Conservation (phyloP, 2,329 filamentous ascomycete species). For the Cadophora luteo-olivacea region DNA sequence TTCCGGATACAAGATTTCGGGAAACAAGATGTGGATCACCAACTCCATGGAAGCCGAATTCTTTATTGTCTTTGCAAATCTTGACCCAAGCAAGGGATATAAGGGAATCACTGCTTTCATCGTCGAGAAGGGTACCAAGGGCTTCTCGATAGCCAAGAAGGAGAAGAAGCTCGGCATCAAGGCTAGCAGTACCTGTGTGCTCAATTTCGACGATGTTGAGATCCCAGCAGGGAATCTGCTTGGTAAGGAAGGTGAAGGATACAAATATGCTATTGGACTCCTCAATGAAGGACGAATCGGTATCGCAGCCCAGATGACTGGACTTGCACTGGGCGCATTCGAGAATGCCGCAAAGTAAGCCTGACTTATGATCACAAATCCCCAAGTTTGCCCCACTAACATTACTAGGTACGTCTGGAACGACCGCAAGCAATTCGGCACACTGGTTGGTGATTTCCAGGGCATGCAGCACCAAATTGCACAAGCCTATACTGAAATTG, state of each 20-base stretch:
- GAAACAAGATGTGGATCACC: conserved; percentile 99
- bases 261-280: conserved; percentile 95
- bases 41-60: conserved; percentile 93
- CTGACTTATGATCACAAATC: conserved; percentile 7
- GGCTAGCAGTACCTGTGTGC: conserved; percentile 93
- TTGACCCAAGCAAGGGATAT: conserved; percentile 91
- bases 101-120: conserved; percentile 97
- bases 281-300: conserved; percentile 97
- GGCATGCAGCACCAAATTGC: conserved; percentile 99
- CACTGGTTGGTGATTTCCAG: conserved; percentile 94
- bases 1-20: conserved; percentile 84
- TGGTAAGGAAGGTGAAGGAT: conserved; percentile 87
- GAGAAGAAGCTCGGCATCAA: conserved; percentile 99
- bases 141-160: conserved; percentile 97
- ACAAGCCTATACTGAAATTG: conserved; percentile 93
- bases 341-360: conserved; percentile 85
- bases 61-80: conserved; percentile 98
- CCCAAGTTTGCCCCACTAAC: conserved; percentile 28
- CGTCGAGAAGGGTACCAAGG: conserved; percentile 86
- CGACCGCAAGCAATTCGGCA: conserved; percentile 95
- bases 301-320: conserved; percentile 98
- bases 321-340: conserved; percentile 90
- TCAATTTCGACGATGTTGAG: conserved; percentile 97
- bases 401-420: conserved; percentile 85
- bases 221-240: conserved; percentile 88